Base-by-base conservation (phyloP, 768 basidiomycete species). In the Mycena vitilis region DNA sequence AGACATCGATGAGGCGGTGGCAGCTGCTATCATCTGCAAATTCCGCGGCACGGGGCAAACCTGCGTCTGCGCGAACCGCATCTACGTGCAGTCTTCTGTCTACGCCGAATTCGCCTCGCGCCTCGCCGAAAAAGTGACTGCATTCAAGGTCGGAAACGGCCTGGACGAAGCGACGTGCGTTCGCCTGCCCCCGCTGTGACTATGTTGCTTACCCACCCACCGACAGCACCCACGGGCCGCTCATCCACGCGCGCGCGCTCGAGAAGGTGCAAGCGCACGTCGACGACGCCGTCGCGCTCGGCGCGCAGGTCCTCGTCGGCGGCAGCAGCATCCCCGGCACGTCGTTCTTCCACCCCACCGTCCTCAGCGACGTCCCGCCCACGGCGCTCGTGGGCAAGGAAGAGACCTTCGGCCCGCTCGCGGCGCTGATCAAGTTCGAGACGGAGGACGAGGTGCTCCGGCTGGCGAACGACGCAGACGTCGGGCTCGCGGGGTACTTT, bases 391-490 rank as follows among this genome's bases (percentile, higher is more conserved):
- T 97, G 73, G 86, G 88, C 73, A 75, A 74, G 12, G 98, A 99
- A 77, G 98, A 99, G 84, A 99, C 98, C 0, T 99, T 99, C 75
- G 98, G 97, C 0, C 96, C 95, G 0, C 79, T 97, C 45, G 95
- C 95, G 0, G 92, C 93, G 9, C 81, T 99, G 25, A 90, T 87
- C 77, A 91, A 91, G 75, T 99, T 99, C 76, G 89, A 94, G 78
- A 95, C 95, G 0, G 98, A 99, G 80, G 95, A 96, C 51, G 93
- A 99, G 78, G 96, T 95, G 0, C 84, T 99, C 63, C 84, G 85
- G 72, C 79, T 95, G 59, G 97, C 97, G 38, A 99, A 99, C 79
- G 82, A 87, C 73, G 85, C 90, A 1, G 88, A 93, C 22, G 88
- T 93, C 34, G 98, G 98, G 0, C 84, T 99, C 25, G 95, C 97